Evolutionary conservation across 2,329 filamentous ascomycete genomes (phyloP).

Genomic region (Penicillium sp.): DNA sequence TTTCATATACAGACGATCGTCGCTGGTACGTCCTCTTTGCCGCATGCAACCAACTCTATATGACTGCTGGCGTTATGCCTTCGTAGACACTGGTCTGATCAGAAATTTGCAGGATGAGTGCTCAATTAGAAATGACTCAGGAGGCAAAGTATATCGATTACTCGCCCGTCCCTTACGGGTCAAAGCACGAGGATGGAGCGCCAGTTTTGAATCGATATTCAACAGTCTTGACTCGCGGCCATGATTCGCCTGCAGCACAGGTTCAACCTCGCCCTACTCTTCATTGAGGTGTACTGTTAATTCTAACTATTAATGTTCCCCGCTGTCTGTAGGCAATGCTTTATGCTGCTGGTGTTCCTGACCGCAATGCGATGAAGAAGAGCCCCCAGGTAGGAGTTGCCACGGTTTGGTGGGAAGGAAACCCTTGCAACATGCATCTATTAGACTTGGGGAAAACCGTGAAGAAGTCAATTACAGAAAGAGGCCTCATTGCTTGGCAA

Average conservation of each 20-base stretch:
- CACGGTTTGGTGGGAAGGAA: slow-evolving; percentile 96
- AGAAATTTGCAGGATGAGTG: not conserved
- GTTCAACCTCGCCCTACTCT: slow-evolving; percentile 28
- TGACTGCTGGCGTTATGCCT: not conserved
- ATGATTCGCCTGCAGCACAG: slow-evolving; percentile 91
- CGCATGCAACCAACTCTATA: not conserved
- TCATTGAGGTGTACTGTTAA: not conserved
- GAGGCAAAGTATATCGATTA: slow-evolving; percentile 56
- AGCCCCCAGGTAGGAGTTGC: slow-evolving; percentile 87
- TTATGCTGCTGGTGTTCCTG: slow-evolving; percentile 84
- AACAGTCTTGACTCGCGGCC: slow-evolving; percentile 71
- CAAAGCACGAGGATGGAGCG: slow-evolving; percentile 52
- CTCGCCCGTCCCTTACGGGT: slow-evolving; percentile 50
- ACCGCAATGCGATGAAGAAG: slow-evolving; percentile 79
- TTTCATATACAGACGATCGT: not conserved
- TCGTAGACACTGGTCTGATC: not conserved
- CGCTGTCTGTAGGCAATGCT: slow-evolving; percentile 71
- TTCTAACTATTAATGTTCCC: not conserved
- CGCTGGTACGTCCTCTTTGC: not conserved
- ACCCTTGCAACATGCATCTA: slow-evolving; percentile 80
- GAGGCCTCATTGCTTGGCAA: slow-evolving; percentile 90
- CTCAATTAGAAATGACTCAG: slow-evolving; percentile 27
- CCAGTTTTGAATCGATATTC: slow-evolving; percentile 82
- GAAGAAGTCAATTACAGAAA: slow-evolving; percentile 73
- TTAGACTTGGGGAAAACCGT: slow-evolving; percentile 83